These are phyloP conservation scores for Entomophthora muscae DNA, from an alignment of 371 early-diverging fungal genomes.

Conservation along the genomic window DNA sequence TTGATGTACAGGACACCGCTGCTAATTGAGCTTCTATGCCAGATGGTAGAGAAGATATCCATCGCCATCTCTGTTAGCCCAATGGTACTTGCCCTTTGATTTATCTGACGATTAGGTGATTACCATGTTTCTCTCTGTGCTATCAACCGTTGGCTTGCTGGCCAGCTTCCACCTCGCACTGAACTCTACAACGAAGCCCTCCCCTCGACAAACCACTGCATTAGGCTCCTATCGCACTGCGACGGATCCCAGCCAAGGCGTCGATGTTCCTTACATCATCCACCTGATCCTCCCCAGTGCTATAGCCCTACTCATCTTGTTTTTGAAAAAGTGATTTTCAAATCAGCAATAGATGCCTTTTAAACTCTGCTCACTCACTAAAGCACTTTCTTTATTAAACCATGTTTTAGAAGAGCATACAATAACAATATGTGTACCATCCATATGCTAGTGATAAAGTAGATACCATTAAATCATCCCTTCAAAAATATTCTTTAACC, in stretches of 20 bases:
- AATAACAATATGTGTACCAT: too few species aligned
- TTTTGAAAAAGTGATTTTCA: not conserved
- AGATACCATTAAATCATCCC: too few species aligned
- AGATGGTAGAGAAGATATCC: not conserved
- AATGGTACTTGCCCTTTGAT: not conserved
- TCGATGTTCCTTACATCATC: not conserved
- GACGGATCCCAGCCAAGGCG: not conserved
- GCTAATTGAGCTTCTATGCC: not conserved
- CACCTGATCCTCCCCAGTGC: not conserved
- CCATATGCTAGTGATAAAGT: too few species aligned
- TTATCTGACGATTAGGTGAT: not conserved
- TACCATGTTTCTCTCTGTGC: not conserved
- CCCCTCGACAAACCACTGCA: not conserved
- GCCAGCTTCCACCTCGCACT: not conserved
- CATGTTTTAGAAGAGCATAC: too few species aligned
- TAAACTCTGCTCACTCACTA: too few species aligned
- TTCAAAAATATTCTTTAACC: too few species aligned
- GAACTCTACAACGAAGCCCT: not conserved
- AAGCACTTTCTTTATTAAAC: too few species aligned
- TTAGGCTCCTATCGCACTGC: not conserved
- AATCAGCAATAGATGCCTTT: too few species aligned
- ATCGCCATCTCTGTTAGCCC: not conserved
- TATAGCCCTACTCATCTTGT: not conserved
- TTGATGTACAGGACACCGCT: not conserved
- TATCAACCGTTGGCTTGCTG: not conserved